These are phyloP conservation scores for Phycomyces nitens DNA, from an alignment of 192 early-diverging fungal genomes.

Conservation along the genomic window DNA sequence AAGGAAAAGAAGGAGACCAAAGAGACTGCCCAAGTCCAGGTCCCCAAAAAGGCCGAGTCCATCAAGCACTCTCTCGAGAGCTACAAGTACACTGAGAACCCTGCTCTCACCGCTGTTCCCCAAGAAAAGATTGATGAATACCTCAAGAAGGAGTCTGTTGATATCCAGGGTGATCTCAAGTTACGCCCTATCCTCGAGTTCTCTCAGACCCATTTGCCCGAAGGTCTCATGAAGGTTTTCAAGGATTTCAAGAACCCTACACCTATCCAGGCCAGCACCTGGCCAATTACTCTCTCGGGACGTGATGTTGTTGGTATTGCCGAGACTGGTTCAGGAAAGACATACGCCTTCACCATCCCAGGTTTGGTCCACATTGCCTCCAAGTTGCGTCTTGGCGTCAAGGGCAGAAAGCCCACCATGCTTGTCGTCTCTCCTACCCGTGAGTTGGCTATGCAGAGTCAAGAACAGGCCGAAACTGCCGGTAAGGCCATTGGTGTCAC, in stretches of 20 bases:
- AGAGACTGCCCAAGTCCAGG: conserved; percentile 10
- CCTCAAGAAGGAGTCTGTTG: conserved; percentile 46
- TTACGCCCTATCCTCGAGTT: conserved; percentile 74
- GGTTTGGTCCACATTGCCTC: conserved; percentile 79
- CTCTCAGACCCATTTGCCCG: conserved; percentile 64
- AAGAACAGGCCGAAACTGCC: conserved; percentile 78
- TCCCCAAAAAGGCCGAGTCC: neutral
- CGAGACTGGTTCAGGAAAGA: conserved; percentile 95
- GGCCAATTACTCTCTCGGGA: conserved; percentile 80
- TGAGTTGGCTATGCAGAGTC: conserved; percentile 93
- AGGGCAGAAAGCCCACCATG: conserved; percentile 58
- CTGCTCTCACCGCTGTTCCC: conserved; percentile 16
- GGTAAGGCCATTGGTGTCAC: conserved; percentile 62
- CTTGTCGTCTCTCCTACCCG: conserved; percentile 92
- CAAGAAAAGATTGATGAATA: conserved; percentile 37
- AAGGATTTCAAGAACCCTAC: conserved; percentile 81
- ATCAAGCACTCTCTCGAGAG: conserved; percentile 6
- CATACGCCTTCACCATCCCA: conserved; percentile 91
- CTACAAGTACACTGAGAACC: conserved; percentile 25
- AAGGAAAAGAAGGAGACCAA: conserved; percentile 26
- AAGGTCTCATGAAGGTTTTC: conserved; percentile 59
- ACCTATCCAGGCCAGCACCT: conserved; percentile 90
- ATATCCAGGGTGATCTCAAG: conserved; percentile 48
- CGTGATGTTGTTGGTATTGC: conserved; percentile 94
- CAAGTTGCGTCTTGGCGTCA: conserved; percentile 52